phyloP scores from a whole-genome alignment of 2,329 filamentous ascomycete genomes.

The Beauveria pseudobassiana region DNA sequence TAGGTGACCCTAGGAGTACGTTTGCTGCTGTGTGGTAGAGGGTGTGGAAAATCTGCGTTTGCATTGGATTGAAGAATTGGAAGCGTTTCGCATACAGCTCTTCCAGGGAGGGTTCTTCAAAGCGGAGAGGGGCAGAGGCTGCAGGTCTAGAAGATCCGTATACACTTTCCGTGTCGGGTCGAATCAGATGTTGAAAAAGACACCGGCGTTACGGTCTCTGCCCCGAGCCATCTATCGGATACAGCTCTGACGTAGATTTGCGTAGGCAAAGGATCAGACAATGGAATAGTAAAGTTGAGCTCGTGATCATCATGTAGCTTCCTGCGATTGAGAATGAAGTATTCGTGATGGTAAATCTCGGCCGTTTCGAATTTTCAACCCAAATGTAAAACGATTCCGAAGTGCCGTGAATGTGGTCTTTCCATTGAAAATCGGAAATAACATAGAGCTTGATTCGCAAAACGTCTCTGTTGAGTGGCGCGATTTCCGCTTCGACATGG shows the following conservation, averaged over 20 bases:
- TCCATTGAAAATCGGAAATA: conserved; percentile 88
- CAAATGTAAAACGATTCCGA: conserved; percentile 98
- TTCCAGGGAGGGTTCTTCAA: conserved; percentile 83
- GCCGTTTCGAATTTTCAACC: conserved; percentile 97
- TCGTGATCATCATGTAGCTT: conserved; percentile 96
- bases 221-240: conserved; percentile 92
- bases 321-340: conserved; percentile 82
- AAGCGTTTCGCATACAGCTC: conserved; percentile 85
- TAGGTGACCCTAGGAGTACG: conserved; percentile 89
- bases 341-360: conserved; percentile 97
- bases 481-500: conserved; percentile 86
- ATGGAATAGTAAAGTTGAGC: conserved; percentile 92
- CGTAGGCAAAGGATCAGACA: conserved; percentile 85
- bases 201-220: conserved; percentile 89
- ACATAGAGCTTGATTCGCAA: conserved; percentile 82
- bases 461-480: conserved; percentile 89
- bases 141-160: conserved; percentile 85
- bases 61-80: conserved; percentile 98
- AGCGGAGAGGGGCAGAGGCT: conserved; percentile 79
- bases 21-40: conserved; percentile 90
- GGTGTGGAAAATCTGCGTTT: conserved; percentile 96
- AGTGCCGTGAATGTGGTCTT: conserved; percentile 84
- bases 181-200: conserved; percentile 98
- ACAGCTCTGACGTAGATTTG: conserved; percentile 95
- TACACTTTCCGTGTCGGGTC: conserved; percentile 95